Evolutionary conservation across 164 flowering plant species (phyloP).

Genomic region (Tetracentron sinense): DNA sequence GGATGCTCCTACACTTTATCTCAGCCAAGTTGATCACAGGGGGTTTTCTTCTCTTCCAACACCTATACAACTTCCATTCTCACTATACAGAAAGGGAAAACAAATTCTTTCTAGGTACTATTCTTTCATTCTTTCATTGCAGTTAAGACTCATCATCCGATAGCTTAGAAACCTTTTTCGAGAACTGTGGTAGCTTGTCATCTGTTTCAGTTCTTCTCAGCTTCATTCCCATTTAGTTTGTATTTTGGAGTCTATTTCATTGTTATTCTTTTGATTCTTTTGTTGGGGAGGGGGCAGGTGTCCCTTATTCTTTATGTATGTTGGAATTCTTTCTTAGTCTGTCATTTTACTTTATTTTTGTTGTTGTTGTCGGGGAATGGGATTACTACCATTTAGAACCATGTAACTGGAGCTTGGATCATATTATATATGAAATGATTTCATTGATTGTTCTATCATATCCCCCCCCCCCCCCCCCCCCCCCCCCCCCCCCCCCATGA

Average conservation of each 20-base stretch:
- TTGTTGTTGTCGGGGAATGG: too few relatives aligned
- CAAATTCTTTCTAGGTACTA: conserved; percentile 57
- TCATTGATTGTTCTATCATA: neutral
- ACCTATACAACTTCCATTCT: conserved; percentile 1
- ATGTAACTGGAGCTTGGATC: conserved; percentile 8
- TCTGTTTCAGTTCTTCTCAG: conserved; percentile 8
- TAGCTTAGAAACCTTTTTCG: conserved; percentile 4
- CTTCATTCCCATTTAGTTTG: too few relatives aligned
- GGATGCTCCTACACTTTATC: conserved; percentile 58
- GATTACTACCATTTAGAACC: neutral
- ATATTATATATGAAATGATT: conserved; percentile 12
- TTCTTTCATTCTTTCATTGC: conserved; percentile 67
- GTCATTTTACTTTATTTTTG: neutral
- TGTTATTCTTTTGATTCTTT: conserved; percentile 49
- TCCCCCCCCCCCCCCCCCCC: too few relatives aligned
- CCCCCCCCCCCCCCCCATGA: too few relatives aligned
- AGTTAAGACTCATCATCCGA: conserved; percentile 23
- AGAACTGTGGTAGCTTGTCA: conserved; percentile 11
- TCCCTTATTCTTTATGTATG: conserved; percentile 12
- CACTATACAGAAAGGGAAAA: conserved; percentile 18
- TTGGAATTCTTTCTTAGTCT: conserved; percentile 17
- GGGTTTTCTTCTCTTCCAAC: conserved; percentile 6
- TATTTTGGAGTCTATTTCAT: conserved; percentile 23
- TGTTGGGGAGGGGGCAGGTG: neutral
- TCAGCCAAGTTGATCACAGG: conserved; percentile 43